Conservation (phyloP, 805 yeast genomes). For the Spathaspora passalidarum region DNA sequence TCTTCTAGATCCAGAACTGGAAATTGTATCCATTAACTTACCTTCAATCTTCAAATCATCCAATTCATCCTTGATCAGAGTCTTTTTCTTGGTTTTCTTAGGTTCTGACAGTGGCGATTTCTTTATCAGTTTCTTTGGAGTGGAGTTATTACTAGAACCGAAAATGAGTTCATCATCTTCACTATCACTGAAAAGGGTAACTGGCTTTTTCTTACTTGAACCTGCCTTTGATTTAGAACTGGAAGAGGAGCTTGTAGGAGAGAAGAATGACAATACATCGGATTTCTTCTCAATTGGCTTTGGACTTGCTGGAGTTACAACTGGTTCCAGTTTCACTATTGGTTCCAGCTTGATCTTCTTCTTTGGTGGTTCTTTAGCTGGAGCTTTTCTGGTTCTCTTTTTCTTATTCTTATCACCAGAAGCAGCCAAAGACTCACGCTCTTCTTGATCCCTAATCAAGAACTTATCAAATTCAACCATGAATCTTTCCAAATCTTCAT, state of each 20-base stretch:
- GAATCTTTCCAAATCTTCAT: conserved; percentile 74
- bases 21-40: not conserved
- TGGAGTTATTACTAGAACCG: conserved; percentile 10
- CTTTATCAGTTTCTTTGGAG: conserved; percentile 8
- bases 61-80: conserved; percentile 19
- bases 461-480: conserved; percentile 63
- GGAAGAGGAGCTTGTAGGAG: conserved; percentile 13
- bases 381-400: conserved; percentile 15
- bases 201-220: conserved; percentile 6
- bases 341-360: conserved; percentile 12
- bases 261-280: conserved; percentile 22
- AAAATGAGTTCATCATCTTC: conserved; percentile 32
- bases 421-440: conserved; percentile 49
- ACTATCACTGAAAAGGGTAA: conserved; percentile 25
- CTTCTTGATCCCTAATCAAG: conserved; percentile 60
- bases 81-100: conserved; percentile 5
- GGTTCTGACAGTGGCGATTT: not conserved
- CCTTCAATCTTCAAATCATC: conserved; percentile 19
- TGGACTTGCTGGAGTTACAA: conserved; percentile 7
- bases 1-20: not conserved
- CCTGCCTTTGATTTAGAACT: conserved; percentile 5
- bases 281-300: conserved; percentile 10
- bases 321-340: conserved; percentile 10
- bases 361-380: conserved; percentile 10
- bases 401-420: conserved; percentile 43